phyloP scores from a whole-genome alignment of 2,329 filamentous ascomycete genomes.

The Aplosporella prunicola region DNA sequence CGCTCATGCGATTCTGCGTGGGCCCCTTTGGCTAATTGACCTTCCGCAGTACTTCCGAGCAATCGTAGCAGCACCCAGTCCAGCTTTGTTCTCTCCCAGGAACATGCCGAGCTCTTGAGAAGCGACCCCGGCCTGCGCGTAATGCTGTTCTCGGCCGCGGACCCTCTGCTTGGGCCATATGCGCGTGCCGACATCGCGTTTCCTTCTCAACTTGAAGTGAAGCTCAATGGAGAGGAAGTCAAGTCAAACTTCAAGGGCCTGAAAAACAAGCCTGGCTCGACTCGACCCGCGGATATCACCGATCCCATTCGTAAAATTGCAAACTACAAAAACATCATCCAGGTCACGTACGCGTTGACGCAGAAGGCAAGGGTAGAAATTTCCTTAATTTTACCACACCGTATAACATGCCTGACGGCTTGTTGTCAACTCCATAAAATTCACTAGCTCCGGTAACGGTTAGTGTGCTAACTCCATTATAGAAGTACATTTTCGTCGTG shows the following conservation, averaged over 20 bases:
- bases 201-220: conserved; percentile 85
- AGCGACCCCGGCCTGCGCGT: conserved; percentile 56
- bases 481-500: conserved; percentile 48
- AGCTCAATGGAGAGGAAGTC: conserved; percentile 77
- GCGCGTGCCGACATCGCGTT: conserved; percentile 63
- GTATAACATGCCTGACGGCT: neutral
- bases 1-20: neutral
- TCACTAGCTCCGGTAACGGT: too few species aligned
- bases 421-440: too few species aligned
- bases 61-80: conserved; percentile 51
- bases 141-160: conserved; percentile 74
- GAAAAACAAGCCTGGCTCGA: conserved; percentile 94
- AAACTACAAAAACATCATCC: conserved; percentile 65
- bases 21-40: neutral
- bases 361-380: conserved; percentile 50
- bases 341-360: conserved; percentile 87
- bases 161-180: conserved; percentile 31
- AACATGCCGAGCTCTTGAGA: conserved; percentile 47
- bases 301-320: conserved; percentile 59
- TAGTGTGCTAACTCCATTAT: conserved; percentile 3
- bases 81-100: conserved; percentile 47
- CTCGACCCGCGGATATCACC: conserved; percentile 86
- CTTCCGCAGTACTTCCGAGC: conserved; percentile 46
- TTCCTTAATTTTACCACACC: neutral
- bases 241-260: conserved; percentile 89